phyloP scores from a whole-genome alignment of 1,139 yeast genomes.

The Candida pseudocylindracea region DNA sequence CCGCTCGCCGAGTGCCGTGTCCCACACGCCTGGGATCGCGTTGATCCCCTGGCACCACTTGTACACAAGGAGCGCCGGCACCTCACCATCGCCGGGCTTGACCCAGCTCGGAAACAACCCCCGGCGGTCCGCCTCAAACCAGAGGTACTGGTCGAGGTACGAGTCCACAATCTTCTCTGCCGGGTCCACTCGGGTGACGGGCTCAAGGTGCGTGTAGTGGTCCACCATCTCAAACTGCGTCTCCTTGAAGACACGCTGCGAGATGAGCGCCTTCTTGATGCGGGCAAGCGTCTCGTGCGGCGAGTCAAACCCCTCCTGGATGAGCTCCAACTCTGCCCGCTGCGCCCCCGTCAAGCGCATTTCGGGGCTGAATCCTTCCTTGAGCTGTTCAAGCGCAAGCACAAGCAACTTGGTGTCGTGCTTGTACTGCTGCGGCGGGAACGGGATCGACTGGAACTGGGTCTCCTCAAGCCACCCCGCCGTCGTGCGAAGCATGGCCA shows the following conservation, averaged over 20 bases:
- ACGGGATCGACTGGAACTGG: constrained; percentile 71
- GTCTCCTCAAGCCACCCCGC: constrained; percentile 86
- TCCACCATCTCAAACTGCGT: constrained; percentile 84
- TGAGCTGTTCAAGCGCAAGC: constrained; percentile 72
- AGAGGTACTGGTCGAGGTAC: constrained; percentile 79
- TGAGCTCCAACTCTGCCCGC: constrained; percentile 78
- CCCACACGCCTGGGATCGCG: constrained; percentile 63
- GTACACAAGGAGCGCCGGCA: constrained; percentile 77
- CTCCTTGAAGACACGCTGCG: constrained; percentile 86
- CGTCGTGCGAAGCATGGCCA: constrained; percentile 65
- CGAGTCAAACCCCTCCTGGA: constrained; percentile 91
- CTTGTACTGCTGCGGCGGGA: constrained; percentile 82
- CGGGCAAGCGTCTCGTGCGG: constrained; percentile 86
- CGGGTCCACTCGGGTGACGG: constrained; percentile 78
- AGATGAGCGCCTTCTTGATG: constrained; percentile 58
- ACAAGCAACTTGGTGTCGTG: constrained; percentile 84
- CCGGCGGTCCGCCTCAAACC: constrained; percentile 89
- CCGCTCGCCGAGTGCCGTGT: constrained; percentile 46
- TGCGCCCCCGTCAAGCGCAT: constrained; percentile 70
- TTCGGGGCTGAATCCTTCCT: constrained; percentile 67
- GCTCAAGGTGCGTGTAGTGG: constrained; percentile 61
- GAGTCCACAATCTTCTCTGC: constrained; percentile 93
- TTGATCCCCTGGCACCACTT: constrained; percentile 95
- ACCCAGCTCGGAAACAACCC: constrained; percentile 89
- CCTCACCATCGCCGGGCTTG: constrained; percentile 86